Evolutionary conservation across 2,329 filamentous ascomycete species (phyloP).

Genomic region (Stachybotrys echinatus): DNA sequence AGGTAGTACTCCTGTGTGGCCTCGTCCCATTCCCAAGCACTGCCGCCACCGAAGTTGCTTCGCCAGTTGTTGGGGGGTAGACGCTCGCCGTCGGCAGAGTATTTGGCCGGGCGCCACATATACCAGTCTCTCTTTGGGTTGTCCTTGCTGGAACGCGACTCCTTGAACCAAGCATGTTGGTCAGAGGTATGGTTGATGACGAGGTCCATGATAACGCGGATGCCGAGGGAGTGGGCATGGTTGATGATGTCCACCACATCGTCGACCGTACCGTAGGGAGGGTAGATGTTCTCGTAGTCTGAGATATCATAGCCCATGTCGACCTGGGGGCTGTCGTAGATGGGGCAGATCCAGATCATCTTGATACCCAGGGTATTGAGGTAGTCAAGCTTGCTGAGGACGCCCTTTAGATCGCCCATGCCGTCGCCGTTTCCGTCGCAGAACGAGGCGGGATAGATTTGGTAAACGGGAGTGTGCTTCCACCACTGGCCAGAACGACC

Average conservation of each 20-base stretch:
- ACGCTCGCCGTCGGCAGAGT: constrained; percentile 51
- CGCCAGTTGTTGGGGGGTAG: constrained; percentile 74
- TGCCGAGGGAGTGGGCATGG: constrained; percentile 55
- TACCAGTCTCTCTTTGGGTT: constrained; percentile 68
- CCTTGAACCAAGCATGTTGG: constrained; percentile 66
- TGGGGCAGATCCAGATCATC: constrained; percentile 63
- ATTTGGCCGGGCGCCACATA: constrained; percentile 49
- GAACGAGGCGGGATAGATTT: constrained; percentile 56
- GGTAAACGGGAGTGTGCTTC: constrained; percentile 53
- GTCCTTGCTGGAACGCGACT: constrained; percentile 55
- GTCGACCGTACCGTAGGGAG: constrained; percentile 59
- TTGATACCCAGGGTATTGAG: constrained; percentile 56
- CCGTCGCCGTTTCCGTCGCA: constrained; percentile 54
- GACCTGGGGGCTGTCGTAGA: constrained; percentile 58
- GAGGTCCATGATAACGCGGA: constrained; percentile 69
- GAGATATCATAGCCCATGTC: constrained; percentile 70
- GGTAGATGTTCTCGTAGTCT: constrained; percentile 61
- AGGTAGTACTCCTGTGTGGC: constrained; percentile 71
- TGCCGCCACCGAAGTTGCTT: constrained; percentile 53
- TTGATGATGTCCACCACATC: constrained; percentile 60
- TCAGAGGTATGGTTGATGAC: constrained; percentile 75
- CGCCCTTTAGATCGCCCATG: constrained; percentile 58
- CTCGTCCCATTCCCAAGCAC: constrained; percentile 68
- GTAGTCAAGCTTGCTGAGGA: constrained; percentile 57
- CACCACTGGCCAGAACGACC: constrained; percentile 36